Evolutionary conservation across 192 early-diverging fungal genomes (phyloP).

Genomic region (Linnemannia exigua): DNA sequence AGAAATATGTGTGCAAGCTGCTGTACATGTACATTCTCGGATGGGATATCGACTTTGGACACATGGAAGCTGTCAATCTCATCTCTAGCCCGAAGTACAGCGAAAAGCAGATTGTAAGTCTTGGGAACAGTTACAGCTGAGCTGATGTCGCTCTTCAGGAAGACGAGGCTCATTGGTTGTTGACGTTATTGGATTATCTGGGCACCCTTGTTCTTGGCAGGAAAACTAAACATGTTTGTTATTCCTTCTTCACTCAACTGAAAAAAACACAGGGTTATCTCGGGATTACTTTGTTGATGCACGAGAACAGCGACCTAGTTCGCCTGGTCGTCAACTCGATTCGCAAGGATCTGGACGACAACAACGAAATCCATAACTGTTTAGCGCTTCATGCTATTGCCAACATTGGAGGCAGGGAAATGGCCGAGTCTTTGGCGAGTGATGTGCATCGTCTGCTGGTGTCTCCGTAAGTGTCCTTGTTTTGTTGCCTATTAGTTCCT

Average conservation of each 20-base stretch:
- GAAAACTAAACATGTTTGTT: slow-evolving; percentile 3
- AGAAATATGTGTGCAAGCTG: slow-evolving; percentile 99
- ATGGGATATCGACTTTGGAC: slow-evolving; percentile 98
- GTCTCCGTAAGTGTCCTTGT: slow-evolving; percentile 73
- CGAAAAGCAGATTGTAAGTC: slow-evolving; percentile 96
- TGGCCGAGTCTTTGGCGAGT: slow-evolving; percentile 86
- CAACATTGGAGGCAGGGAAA: slow-evolving; percentile 94
- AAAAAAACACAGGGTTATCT: slow-evolving; percentile 87
- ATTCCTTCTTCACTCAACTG: neutral
- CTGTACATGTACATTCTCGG: slow-evolving; percentile 99
- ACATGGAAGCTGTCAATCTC: slow-evolving; percentile 95
- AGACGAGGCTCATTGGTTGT: neutral
- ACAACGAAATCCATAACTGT: slow-evolving; percentile 89
- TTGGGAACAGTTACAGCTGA: neutral
- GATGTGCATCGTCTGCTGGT: slow-evolving; percentile 91
- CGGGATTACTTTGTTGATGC: slow-evolving; percentile 92
- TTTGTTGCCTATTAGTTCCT: neutral
- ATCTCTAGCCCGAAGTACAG: slow-evolving; percentile 92
- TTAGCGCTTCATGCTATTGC: slow-evolving; percentile 96
- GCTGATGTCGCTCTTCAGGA: neutral
- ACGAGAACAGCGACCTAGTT: slow-evolving; percentile 87
- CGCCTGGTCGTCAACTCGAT: slow-evolving; percentile 90
- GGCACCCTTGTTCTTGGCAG: neutral
- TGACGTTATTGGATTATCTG: slow-evolving; percentile 5
- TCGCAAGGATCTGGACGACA: slow-evolving; percentile 89